Evolutionary conservation across 352 stramenopile species (phyloP).

Genomic region (Globisporangium orthogonon): DNA sequence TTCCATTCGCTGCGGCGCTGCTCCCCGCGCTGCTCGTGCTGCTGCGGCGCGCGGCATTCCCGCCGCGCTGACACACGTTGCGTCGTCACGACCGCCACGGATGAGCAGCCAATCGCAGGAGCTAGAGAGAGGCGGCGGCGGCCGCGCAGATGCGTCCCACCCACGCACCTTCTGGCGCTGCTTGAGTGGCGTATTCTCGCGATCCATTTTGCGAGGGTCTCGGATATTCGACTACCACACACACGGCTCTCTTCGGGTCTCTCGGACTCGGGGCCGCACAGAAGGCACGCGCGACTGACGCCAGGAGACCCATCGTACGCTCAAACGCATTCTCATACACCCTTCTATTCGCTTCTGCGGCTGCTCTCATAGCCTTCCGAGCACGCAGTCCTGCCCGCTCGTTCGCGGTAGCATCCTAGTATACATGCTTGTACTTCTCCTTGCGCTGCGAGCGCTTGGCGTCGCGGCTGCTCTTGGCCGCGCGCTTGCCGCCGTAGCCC

Average conservation of each 20-base stretch:
- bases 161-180: constrained; percentile 60
- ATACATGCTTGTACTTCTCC: constrained; percentile 60
- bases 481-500: constrained; percentile 17
- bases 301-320: neutral
- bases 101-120: neutral
- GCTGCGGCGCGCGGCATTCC: constrained; percentile 16
- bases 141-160: neutral
- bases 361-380: neutral
- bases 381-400: too few species aligned
- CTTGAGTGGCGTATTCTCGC: constrained; percentile 65
- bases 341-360: neutral
- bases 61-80: constrained; percentile 18
- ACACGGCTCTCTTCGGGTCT: neutral
- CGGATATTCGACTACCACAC: neutral
- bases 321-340: neutral
- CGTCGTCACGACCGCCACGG: neutral
- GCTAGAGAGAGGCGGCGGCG: neutral
- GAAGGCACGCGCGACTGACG: neutral
- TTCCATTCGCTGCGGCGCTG: neutral
- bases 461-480: constrained; percentile 24
- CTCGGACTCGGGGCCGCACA: neutral
- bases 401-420: constrained; percentile 9
- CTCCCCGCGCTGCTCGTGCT: constrained; percentile 13
- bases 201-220: constrained; percentile 37
- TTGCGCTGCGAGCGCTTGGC: constrained; percentile 44